These are phyloP conservation scores for Hyphopichia wangnamkhiaoensis DNA, from an alignment of 1,139 yeast genomes.

Conservation along the genomic window DNA sequence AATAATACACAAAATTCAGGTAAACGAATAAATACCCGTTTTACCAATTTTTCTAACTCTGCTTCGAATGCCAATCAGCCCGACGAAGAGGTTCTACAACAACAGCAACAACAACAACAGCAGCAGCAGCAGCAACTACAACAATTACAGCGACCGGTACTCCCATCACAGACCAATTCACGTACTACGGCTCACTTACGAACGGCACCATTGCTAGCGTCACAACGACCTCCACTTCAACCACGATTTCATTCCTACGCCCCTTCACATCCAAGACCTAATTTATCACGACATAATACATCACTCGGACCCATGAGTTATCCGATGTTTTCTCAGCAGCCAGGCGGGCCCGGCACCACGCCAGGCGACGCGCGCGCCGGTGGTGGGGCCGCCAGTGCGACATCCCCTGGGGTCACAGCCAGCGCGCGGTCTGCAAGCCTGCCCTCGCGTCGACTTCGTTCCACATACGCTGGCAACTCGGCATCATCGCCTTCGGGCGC, in stretches of 20 bases:
- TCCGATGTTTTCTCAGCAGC: conserved; percentile 3
- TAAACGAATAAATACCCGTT: no score
- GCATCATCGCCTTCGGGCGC: not conserved
- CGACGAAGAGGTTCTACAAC: not conserved
- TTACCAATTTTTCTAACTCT: no score
- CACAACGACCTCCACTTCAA: not conserved
- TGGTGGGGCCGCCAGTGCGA: no score
- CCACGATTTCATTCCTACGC: no score
- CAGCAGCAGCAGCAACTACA: conserved; percentile 6
- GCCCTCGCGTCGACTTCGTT: no score
- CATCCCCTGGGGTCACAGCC: no score
- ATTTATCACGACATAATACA: not conserved
- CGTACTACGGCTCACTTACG: not conserved
- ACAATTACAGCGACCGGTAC: conserved; percentile 1
- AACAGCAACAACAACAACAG: not conserved
- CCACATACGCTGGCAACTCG: no score
- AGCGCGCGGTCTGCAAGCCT: no score
- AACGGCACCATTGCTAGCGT: not conserved
- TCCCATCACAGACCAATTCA: not conserved
- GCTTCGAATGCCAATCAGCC: no score
- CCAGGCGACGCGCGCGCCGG: no score
- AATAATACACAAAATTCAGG: not conserved
- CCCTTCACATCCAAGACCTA: no score
- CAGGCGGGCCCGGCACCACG: not conserved
- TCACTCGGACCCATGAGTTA: not conserved